These are phyloP conservation scores for Cadophora sp. DNA, from an alignment of 2,329 filamentous ascomycete genomes.

Conservation along the genomic window DNA sequence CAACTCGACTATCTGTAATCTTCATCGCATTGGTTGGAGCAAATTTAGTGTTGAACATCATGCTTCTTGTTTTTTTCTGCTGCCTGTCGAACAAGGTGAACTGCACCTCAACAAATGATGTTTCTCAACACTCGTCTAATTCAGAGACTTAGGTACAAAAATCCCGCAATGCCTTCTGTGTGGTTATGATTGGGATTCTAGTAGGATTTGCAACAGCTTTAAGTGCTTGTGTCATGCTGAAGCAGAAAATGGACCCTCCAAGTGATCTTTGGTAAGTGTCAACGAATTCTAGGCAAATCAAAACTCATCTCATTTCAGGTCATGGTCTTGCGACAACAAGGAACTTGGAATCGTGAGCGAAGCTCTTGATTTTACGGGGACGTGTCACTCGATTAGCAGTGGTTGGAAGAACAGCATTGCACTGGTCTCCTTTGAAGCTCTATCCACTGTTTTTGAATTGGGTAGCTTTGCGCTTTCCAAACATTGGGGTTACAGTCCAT, in stretches of 20 bases:
- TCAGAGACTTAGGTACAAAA: neutral
- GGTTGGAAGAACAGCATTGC: slow-evolving; percentile 37
- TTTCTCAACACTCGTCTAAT: neutral
- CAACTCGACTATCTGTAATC: slow-evolving; percentile 30
- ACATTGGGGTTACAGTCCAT: neutral
- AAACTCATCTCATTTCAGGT: slow-evolving; percentile 24
- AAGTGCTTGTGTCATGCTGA: slow-evolving; percentile 33
- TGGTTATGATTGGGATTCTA: slow-evolving; percentile 23
- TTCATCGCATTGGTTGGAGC: slow-evolving; percentile 29
- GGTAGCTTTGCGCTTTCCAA: slow-evolving; percentile 27
- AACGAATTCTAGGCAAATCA: neutral
- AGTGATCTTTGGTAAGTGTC: slow-evolving; percentile 32
- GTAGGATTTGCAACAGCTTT: slow-evolving; percentile 34
- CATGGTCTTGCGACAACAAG: slow-evolving; percentile 36
- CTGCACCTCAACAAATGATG: neutral
- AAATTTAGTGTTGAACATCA: slow-evolving; percentile 30
- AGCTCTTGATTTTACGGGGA: slow-evolving; percentile 32
- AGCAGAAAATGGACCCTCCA: slow-evolving; percentile 24
- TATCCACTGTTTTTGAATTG: slow-evolving; percentile 34
- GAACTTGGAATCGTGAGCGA: slow-evolving; percentile 29
- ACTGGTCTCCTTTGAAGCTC: slow-evolving; percentile 36
- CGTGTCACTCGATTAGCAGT: slow-evolving; percentile 32
- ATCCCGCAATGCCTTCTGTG: neutral
- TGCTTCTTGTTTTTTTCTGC: slow-evolving; percentile 29
- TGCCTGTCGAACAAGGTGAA: slow-evolving; percentile 32